A percentile compares a stretch with the other conserved stretches of the same genome.
Evolutionary conservation across 768 basidiomycete species (phyloP).

Genomic region (Chalciporus piperatus): DNA sequence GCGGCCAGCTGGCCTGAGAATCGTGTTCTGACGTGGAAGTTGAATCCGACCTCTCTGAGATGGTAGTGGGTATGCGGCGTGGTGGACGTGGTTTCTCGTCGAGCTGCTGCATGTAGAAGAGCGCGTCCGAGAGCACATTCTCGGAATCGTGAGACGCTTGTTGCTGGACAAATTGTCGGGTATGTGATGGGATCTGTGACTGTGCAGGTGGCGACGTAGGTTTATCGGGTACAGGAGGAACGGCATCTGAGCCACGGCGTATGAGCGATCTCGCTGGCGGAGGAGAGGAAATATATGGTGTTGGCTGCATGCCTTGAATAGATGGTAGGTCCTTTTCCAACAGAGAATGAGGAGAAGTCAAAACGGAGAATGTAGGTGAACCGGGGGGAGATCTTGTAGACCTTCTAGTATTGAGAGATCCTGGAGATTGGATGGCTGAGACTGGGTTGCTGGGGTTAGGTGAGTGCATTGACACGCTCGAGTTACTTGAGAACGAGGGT

Average conservation of each 20-base stretch:
- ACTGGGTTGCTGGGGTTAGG: slow-evolving; percentile 16
- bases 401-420: slow-evolving; percentile 14
- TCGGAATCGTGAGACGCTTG: slow-evolving; percentile 23
- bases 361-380: slow-evolving; percentile 29
- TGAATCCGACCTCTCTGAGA: slow-evolving; percentile 41
- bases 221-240: slow-evolving; percentile 31
- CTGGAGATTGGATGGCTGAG: slow-evolving; percentile 12
- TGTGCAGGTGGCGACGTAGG: slow-evolving; percentile 13
- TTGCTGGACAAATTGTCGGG: slow-evolving; percentile 25
- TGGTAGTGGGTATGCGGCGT: slow-evolving; percentile 45
- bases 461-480: slow-evolving; percentile 24
- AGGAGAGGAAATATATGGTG: slow-evolving; percentile 9
- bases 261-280: slow-evolving; percentile 10
- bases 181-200: slow-evolving; percentile 23
- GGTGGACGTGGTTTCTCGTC: slow-evolving; percentile 32
- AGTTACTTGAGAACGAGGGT: slow-evolving; percentile 31
- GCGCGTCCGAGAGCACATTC: slow-evolving; percentile 50
- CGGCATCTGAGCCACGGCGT: slow-evolving; percentile 8
- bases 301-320: slow-evolving; percentile 29
- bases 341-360: slow-evolving; percentile 37
- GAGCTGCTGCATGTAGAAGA: slow-evolving; percentile 68
- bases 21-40: slow-evolving; percentile 32
- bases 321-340: slow-evolving; percentile 34
- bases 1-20: slow-evolving; percentile 17
- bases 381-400: slow-evolving; percentile 20